Base-by-base conservation (phyloP, 352 stramenopile species). In the Peronosclerospora sorghi region DNA sequence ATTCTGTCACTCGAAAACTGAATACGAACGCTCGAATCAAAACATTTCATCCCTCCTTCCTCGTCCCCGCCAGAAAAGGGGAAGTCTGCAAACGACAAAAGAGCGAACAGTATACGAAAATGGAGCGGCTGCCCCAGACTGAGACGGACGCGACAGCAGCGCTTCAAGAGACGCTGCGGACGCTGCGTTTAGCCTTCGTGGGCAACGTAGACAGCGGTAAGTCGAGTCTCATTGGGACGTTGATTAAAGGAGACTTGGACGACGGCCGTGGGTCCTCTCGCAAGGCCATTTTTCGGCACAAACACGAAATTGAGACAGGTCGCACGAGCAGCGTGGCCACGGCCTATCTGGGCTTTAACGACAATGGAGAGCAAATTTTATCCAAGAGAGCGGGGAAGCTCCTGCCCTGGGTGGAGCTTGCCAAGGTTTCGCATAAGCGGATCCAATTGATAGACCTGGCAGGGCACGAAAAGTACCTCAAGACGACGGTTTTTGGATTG, bases 401-500 rank as follows among this genome's bases (percentile, higher is more conserved):
- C 17, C 68, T 93, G 10, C 77, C 80, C 14, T 93, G 77, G 77
- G 68, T 68, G 9, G 80, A 93, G 35, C 62, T 93, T 32, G 77
- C 80, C 45, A 80, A 77, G 45, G 45, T 81, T 20, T 71, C 77
- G 39, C 63, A 85, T 64, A 90, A 90, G 47, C 68, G 79, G 17
- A 81, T 93, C 34, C 80, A 93, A 54, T 58, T 93, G n/a, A 93
- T 93, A 41, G 80, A 93, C 39, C 54, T 93, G 40, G 80, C 80
- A 0, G 61, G 96, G 9, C 96, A 99, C 57, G 95, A 99, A 49
- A 97, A 97, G 54, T 99, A 99, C 68, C 73, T 99, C 28, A 99
- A 99, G 73, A 99, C 96, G 27, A 98, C 95, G 13, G 96, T 98
- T 35, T 98, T 98, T 72, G 96, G 96, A 5, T 86, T 99, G 21